A percentile compares a stretch with the other conserved stretches of the same genome.
These are phyloP conservation scores for Colletotrichum truncatum DNA, from an alignment of 2,329 filamentous ascomycete species.

Conservation along the genomic window DNA sequence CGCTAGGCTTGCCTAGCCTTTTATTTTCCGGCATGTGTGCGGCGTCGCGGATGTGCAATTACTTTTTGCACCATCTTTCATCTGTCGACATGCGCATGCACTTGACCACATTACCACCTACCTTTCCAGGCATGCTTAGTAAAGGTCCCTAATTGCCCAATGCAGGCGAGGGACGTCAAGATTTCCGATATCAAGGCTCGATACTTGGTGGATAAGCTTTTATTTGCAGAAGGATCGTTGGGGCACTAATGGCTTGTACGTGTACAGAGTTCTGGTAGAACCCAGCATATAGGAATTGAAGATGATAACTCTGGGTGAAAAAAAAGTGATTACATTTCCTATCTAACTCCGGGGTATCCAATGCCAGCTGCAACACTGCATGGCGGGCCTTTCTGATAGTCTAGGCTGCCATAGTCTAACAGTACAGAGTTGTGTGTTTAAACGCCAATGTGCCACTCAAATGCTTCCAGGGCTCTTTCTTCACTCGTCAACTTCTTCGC, in stretches of 20 bases:
- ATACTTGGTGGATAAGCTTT: neutral
- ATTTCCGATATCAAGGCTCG: neutral
- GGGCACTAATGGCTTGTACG: slow-evolving; percentile 1
- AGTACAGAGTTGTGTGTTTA: too few relatives aligned
- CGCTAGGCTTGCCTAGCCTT: neutral
- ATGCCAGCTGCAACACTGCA: too few relatives aligned
- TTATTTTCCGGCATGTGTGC: neutral
- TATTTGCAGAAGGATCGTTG: neutral
- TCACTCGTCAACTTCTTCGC: slow-evolving; percentile 54
- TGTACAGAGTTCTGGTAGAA: slow-evolving; percentile 23
- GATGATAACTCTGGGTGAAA: neutral
- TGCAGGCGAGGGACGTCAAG: neutral
- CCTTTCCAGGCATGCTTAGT: too few relatives aligned
- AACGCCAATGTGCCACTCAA: slow-evolving; percentile 5
- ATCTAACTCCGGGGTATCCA: slow-evolving; percentile 35
- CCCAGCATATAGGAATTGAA: slow-evolving; percentile 29
- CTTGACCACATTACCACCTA: neutral
- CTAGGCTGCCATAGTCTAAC: too few relatives aligned
- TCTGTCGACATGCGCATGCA: neutral
- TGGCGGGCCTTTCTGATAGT: too few relatives aligned
- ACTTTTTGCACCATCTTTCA: neutral
- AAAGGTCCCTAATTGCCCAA: too few relatives aligned
- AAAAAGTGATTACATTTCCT: neutral
- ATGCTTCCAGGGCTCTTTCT: neutral
- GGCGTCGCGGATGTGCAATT: neutral